These are phyloP conservation scores for Porphyrellus cyaneotinctus DNA, from an alignment of 768 basidiomycete species.

Conservation along the genomic window DNA sequence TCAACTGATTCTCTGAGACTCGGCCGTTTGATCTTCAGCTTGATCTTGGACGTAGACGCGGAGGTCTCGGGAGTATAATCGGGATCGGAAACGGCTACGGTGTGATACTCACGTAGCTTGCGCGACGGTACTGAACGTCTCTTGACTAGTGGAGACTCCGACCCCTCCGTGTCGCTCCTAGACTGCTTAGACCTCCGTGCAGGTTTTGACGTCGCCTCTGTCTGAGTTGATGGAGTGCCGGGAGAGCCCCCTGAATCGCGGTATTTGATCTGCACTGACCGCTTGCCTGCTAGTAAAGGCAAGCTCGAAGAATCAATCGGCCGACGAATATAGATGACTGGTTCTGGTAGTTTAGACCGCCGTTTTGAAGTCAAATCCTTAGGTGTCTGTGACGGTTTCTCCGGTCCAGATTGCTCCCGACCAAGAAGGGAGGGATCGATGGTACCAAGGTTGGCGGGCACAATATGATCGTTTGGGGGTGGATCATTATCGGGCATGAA, in stretches of 20 bases:
- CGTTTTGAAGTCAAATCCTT: conserved; percentile 2
- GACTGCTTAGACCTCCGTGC: neutral
- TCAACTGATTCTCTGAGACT: neutral
- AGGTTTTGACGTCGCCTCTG: neutral
- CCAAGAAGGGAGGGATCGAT: conserved; percentile 32
- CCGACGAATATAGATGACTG: conserved; percentile 30
- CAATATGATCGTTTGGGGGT: neutral
- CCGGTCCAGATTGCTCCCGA: conserved; percentile 8
- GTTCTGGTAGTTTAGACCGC: conserved; percentile 19
- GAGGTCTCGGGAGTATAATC: conserved; percentile 11
- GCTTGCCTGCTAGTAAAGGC: conserved; percentile 20
- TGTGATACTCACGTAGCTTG: conserved; percentile 12
- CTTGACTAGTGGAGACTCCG: neutral
- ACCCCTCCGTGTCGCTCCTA: neutral
- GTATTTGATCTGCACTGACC: conserved; percentile 30
- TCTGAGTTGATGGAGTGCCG: neutral
- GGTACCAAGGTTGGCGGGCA: conserved; percentile 10
- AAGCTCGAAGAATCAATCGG: conserved; percentile 20
- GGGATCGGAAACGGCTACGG: conserved; percentile 12
- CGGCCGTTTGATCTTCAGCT: conserved; percentile 2
- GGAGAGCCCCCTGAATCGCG: conserved; percentile 15
- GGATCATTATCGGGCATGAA: neutral
- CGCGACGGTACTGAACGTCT: conserved; percentile 13
- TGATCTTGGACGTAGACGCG: neutral
- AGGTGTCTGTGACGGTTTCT: neutral